Conservation (phyloP, 805 yeast species). For the Torulaspora indica region DNA sequence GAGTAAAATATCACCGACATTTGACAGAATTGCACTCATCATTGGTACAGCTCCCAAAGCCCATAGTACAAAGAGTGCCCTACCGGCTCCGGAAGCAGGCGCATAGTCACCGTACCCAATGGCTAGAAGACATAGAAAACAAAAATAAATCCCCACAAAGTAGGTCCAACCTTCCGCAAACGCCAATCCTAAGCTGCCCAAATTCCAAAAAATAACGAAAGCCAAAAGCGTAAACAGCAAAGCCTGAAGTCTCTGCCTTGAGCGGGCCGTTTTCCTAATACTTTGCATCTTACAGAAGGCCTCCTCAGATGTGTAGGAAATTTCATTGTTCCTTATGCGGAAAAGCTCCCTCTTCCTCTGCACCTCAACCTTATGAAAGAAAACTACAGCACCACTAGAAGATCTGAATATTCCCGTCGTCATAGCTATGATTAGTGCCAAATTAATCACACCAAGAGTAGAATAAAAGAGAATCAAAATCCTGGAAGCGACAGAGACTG, state of each 20-base stretch:
- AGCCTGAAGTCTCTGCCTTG: slow-evolving; percentile 39
- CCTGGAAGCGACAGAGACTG: slow-evolving; percentile 49
- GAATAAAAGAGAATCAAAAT: slow-evolving; percentile 61
- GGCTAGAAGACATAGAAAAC: slow-evolving; percentile 68
- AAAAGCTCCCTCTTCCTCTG: slow-evolving; percentile 38
- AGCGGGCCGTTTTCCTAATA: slow-evolving; percentile 42
- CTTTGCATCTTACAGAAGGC: slow-evolving; percentile 54
- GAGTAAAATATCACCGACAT: slow-evolving; percentile 51
- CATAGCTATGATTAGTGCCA: slow-evolving; percentile 71
- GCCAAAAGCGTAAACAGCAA: slow-evolving; percentile 39
- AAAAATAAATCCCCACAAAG: slow-evolving; percentile 68
- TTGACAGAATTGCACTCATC: slow-evolving; percentile 76
- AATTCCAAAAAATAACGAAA: slow-evolving; percentile 58
- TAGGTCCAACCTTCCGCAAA: slow-evolving; percentile 66
- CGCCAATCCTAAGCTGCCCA: slow-evolving; percentile 66
- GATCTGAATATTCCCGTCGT: slow-evolving; percentile 59
- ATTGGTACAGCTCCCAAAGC: slow-evolving; percentile 77
- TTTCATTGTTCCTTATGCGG: slow-evolving; percentile 13
- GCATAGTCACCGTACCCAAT: slow-evolving; percentile 81
- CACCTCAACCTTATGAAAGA: slow-evolving; percentile 60
- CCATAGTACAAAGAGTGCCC: slow-evolving; percentile 74
- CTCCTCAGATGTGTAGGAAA: slow-evolving; percentile 39
- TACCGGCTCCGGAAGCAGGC: slow-evolving; percentile 60
- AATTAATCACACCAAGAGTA: slow-evolving; percentile 60
- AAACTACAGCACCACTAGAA: slow-evolving; percentile 58